phyloP scores from a whole-genome alignment of 345 rosid genomes.

The Erysimum cheiranthoides region DNA sequence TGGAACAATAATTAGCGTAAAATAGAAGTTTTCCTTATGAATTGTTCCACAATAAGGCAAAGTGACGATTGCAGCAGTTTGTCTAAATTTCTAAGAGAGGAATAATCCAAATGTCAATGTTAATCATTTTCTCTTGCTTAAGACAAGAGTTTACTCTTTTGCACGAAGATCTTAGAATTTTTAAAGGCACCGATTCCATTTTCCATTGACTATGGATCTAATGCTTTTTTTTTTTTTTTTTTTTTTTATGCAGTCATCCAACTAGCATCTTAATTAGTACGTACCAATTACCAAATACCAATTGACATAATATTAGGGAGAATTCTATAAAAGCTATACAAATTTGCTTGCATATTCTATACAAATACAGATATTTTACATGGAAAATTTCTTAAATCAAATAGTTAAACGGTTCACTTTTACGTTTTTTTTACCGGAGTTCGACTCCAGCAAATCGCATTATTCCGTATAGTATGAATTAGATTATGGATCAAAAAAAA shows the following conservation, averaged over 20 bases:
- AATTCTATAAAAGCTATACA: background rate
- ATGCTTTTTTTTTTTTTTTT: background rate
- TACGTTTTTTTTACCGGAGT: no score
- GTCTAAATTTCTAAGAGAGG: constrained; percentile 24
- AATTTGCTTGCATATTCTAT: background rate
- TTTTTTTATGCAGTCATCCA: background rate
- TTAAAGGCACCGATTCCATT: background rate
- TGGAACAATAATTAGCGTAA: constrained; percentile 5
- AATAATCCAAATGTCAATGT: constrained; percentile 12
- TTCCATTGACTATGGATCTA: constrained; percentile 20
- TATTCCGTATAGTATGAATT: no score
- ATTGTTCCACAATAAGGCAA: background rate
- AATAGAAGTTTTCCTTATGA: background rate
- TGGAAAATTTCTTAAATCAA: no score
- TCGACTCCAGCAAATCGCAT: no score
- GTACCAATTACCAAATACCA: background rate
- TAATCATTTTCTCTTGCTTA: constrained; percentile 11
- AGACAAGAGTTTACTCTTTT: constrained; percentile 4
- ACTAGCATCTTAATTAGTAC: background rate
- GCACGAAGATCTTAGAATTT: constrained; percentile 16
- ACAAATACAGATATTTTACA: background rate
- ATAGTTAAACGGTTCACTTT: no score
- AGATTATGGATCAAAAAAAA: no score
- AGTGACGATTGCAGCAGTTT: constrained; percentile 8
- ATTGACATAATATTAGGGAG: background rate